Conservation (phyloP, 345 rosid genomes). For the Gossypium turneri region DNA sequence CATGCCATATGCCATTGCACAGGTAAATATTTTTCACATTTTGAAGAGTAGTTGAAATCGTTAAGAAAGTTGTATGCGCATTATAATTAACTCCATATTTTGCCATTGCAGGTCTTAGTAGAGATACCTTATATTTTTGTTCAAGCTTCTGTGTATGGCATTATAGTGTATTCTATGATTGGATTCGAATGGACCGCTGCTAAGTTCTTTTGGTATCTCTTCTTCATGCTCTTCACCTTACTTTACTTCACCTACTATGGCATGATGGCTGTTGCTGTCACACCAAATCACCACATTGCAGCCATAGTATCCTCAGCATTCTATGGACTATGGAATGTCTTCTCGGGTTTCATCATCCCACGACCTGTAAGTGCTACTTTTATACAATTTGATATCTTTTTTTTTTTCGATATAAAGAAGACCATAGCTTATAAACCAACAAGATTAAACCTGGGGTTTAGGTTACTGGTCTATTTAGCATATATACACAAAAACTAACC, state of each 20-base stretch:
- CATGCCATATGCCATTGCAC: constrained; percentile 67
- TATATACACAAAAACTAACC: background rate
- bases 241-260: constrained; percentile 68
- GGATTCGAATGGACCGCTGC: constrained; percentile 51
- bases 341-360: constrained; percentile 61
- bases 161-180: constrained; percentile 60
- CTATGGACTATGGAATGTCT: constrained; percentile 53
- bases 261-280: constrained; percentile 66
- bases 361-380: constrained; percentile 37
- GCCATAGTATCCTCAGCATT: constrained; percentile 48
- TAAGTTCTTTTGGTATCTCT: constrained; percentile 62
- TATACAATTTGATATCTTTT: background rate
- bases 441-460: background rate
- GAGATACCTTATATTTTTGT: constrained; percentile 53
- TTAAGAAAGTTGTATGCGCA: background rate
- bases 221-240: constrained; percentile 54
- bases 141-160: constrained; percentile 44
- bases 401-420: too few relatives aligned
- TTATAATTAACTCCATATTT: background rate
- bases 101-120: constrained; percentile 42
- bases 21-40: constrained; percentile 19
- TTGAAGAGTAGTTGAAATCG: background rate
- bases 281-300: constrained; percentile 62
- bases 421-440: background rate
- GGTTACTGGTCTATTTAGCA: background rate